Base-by-base conservation (phyloP, 805 yeast genomes). In the Metschnikowia borealis region DNA sequence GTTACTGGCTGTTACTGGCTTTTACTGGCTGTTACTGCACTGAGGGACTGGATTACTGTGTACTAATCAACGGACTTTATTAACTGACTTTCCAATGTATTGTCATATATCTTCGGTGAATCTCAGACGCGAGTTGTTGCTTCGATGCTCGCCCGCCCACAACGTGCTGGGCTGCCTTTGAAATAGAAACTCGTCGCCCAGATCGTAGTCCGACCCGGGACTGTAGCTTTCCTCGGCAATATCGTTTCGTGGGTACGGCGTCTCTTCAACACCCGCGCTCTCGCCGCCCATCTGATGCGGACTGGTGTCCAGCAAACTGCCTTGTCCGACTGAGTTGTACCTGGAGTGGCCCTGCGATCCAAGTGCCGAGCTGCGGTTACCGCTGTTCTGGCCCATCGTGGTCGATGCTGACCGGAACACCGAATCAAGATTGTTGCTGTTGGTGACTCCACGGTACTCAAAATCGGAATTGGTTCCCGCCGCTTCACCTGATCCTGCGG, bases 401-500 rank as follows among this genome's bases (percentile, higher is more conserved):
- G 39, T 52, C 5, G 46, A 53, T 3, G 51, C 46, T 2, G 54
- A 33, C 31, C 56, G 54, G 63, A 73, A 73, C 11, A 73, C 66
- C 1, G 75, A 65, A 46, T 72, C 77, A 33, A 73, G 63, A 54
- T 73, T 73, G 54, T 72, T 73, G 50, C 62, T 67, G 55, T 71
- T 72, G 44, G 75, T 64, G 20, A 73, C 75, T 6, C 78, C 78
- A 44, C 78, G 67, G 57, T 73, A 73, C 47, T 61, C 70, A 48
- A 69, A 73, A 50, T 70, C 78, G 20, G 64, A 67, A 41, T 57
- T 56, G 18, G 54, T 54, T 38, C 50, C 56, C 20, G 43, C 46
- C 15, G 48, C 49, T 2, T 49, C 54, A 11, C 39, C 48, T 3
- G 40, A 31, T 3, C 49, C 47, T 5, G 46, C 48, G 3, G 51